Percentiles rank a stretch among this genome's conserved stretches.
These are phyloP conservation scores for Tricholoma sp. DNA, from an alignment of 768 basidiomycete genomes.

Conservation along the genomic window DNA sequence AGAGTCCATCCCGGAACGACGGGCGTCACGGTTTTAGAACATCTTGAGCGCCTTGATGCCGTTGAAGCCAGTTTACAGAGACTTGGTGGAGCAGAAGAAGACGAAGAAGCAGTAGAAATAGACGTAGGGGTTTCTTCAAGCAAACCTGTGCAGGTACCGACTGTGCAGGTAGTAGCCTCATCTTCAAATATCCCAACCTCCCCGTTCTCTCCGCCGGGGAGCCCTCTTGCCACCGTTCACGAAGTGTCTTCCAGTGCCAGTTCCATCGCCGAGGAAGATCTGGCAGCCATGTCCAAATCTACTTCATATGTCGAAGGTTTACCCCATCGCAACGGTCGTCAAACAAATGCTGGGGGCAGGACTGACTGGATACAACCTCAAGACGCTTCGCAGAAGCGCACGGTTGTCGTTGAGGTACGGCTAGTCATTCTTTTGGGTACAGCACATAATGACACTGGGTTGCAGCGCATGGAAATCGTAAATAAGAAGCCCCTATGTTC, in stretches of 20 bases:
- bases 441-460: background rate
- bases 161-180: slow-evolving; percentile 12
- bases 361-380: slow-evolving; percentile 44
- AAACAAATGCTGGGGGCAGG: slow-evolving; percentile 26
- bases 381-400: slow-evolving; percentile 42
- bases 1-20: slow-evolving; percentile 82
- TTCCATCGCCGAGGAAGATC: slow-evolving; percentile 64
- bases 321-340: slow-evolving; percentile 29
- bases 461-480: slow-evolving; percentile 69
- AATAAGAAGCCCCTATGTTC: slow-evolving; percentile 64
- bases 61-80: slow-evolving; percentile 76
- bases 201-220: slow-evolving; percentile 55
- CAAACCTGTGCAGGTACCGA: slow-evolving; percentile 19
- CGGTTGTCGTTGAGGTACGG: slow-evolving; percentile 69
- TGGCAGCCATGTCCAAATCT: slow-evolving; percentile 72
- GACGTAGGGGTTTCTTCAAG: slow-evolving; percentile 57
- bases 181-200: slow-evolving; percentile 34
- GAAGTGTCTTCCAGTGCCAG: slow-evolving; percentile 49
- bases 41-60: slow-evolving; percentile 79
- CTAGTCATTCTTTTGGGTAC: background rate
- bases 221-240: slow-evolving; percentile 51
- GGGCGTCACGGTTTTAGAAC: slow-evolving; percentile 80
- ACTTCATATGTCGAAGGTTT: slow-evolving; percentile 63
- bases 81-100: slow-evolving; percentile 47
- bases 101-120: slow-evolving; percentile 29